Evolutionary conservation across 805 yeast species (phyloP), one percentile per base, ranked within the genome.

Genomic region (Saturnispora diversa): DNA sequence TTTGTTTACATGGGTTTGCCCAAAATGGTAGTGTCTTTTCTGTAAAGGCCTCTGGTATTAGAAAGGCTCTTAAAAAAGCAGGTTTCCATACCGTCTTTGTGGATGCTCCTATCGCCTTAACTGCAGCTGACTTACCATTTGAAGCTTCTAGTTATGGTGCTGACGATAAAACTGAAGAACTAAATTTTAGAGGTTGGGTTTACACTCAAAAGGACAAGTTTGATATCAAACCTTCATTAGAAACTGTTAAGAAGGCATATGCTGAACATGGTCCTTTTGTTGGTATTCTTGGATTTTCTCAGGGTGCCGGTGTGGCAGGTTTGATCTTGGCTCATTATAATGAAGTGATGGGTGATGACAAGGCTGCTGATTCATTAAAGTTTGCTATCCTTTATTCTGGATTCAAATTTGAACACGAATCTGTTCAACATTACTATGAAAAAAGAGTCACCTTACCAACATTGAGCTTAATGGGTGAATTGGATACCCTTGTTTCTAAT

Each of bases 1-100:
- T 90, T n/a, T 90, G 92, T 60, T 65, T 92, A 22, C 98, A 90
- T 50, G 97, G 98, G 0, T 87, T 79, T 60, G 76, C 88, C 12
- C 95, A 90, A 66, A 81, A 79, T 46, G 90, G 90, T 6, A 70
- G 80, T 31, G 70, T 80, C 11, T 90, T 90, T 62, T 81, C 94
- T 40, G 84, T 82, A 50, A 90, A 92, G 59, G 80, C 96, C 0
- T 79, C 94, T 2, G 97, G 94, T 3, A 70, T 90, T 21, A 70
- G 97, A 47, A 90, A 92, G 53, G 72, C 77, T 32, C 64, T 92
- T 44, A 70, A 74, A 53, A 62, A 63, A 42, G 66, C 74, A 25
- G 78, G 84, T 35, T 75, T 79, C 50, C 85, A 82, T 52, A 69
- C 85, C 29, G 74, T 77, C 17, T 90, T 82, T 59, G 64, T 88